Conservation (phyloP, 1,284 basidiomycete genomes). For the Ustanciosporium gigantosporum region DNA sequence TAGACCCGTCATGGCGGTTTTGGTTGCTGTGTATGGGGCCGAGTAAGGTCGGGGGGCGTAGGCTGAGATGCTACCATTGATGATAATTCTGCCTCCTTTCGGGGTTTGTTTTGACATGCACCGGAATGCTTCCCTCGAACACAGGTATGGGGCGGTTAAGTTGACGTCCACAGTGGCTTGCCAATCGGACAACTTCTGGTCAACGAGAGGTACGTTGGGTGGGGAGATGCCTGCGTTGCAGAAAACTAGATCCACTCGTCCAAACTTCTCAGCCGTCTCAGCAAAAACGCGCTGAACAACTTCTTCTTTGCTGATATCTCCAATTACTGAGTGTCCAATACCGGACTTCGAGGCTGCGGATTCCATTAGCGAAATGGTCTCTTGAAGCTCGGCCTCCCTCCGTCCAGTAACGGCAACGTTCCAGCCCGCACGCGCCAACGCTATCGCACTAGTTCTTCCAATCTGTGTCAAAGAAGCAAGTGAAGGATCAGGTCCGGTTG, state of each 20-base stretch:
- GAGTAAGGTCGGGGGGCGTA: slow-evolving; percentile 37
- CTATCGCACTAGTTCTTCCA: slow-evolving; percentile 37
- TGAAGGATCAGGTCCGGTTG: neutral
- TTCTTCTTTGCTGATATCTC: slow-evolving; percentile 45
- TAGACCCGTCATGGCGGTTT: slow-evolving; percentile 47
- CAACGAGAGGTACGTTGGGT: slow-evolving; percentile 33
- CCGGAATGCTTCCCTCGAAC: slow-evolving; percentile 45
- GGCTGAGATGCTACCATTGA: slow-evolving; percentile 49
- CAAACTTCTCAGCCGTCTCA: slow-evolving; percentile 30
- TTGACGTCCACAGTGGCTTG: slow-evolving; percentile 46
- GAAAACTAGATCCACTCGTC: slow-evolving; percentile 44
- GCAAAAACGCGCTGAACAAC: slow-evolving; percentile 29
- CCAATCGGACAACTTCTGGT: slow-evolving; percentile 43
- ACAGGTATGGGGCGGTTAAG: slow-evolving; percentile 44
- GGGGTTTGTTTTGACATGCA: slow-evolving; percentile 44
- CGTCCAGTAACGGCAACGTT: slow-evolving; percentile 45
- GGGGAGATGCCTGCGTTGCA: slow-evolving; percentile 49
- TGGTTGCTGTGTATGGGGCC: slow-evolving; percentile 43
- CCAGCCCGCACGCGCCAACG: slow-evolving; percentile 45
- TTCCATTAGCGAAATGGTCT: slow-evolving; percentile 16
- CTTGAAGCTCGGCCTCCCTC: slow-evolving; percentile 24
- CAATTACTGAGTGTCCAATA: slow-evolving; percentile 12
- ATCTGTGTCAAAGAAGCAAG: slow-evolving; percentile 14
- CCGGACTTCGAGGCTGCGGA: slow-evolving; percentile 12
- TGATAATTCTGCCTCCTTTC: slow-evolving; percentile 47